Conservation (phyloP, 192 early-diverging fungal species). For the Coemansia sp. region DNA sequence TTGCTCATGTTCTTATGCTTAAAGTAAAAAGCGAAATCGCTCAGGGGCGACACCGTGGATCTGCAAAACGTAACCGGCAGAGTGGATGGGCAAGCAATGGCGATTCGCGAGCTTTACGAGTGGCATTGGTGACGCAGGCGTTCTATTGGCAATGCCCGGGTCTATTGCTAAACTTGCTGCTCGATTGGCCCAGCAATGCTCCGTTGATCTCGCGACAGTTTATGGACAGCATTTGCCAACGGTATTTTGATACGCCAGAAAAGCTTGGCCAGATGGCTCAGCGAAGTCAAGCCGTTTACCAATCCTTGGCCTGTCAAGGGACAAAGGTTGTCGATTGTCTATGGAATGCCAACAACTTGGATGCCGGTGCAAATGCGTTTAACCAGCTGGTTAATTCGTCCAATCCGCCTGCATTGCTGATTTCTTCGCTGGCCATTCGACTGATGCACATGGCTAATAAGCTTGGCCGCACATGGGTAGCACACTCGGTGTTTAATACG, state of each 20-base stretch:
- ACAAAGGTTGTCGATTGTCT: conserved; percentile 14
- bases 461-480: not conserved
- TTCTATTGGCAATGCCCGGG: conserved; percentile 6
- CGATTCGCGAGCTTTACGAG: conserved; percentile 2
- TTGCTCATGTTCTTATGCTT: conserved; percentile 17
- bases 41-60: conserved; percentile 14
- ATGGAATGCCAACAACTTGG: conserved; percentile 14
- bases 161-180: conserved; percentile 25
- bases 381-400: not conserved
- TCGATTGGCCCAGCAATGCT: conserved; percentile 13
- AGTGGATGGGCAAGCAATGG: conserved; percentile 1
- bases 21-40: conserved; percentile 12
- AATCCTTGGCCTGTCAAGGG: not conserved
- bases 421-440: conserved; percentile 12
- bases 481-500: conserved; percentile 8
- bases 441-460: conserved; percentile 19
- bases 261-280: not conserved
- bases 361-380: not conserved
- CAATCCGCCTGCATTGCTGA: conserved; percentile 1
- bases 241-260: not conserved
- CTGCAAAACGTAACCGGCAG: not conserved
- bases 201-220: not conserved
- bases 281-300: conserved; percentile 2
- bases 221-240: not conserved
- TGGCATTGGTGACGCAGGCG: conserved; percentile 15